Evolutionary conservation across 1,139 yeast species (phyloP), one percentile per base, ranked within the genome.

Genomic region (Geotrichum klebahnii): DNA sequence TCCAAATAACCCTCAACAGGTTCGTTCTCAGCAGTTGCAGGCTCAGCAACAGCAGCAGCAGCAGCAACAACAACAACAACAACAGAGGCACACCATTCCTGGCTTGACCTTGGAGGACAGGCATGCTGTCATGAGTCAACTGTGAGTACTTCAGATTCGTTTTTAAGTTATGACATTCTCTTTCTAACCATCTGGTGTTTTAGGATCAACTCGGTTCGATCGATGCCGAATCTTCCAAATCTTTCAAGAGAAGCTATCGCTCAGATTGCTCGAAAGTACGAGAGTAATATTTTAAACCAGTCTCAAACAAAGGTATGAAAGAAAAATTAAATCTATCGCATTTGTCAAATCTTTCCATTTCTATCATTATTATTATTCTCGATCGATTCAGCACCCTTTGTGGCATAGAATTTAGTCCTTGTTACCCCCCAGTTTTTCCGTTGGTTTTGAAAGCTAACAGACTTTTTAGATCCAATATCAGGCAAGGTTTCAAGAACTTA

Each of bases 21-120:
- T n/a, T n/a, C n/a, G n/a, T n/a, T n/a, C n/a, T n/a, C n/a, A n/a
- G n/a, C n/a, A 24, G 16, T 28, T 20, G 28, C 45, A 19, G 29
- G 28, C 24, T n/a, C 44, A 39, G 17, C 36, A 29, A 17, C 40
- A 36, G 28, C 40, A 36, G 40, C 20, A 10, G 9, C 40, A 36
- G 40, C 40, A n/a, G 28, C 37, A 6, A 34, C n/a, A n/a, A n/a
- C n/a, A n/a, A n/a, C n/a, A n/a, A n/a, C n/a, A n/a, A n/a, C n/a
- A n/a, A n/a, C n/a, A n/a, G n/a, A n/a, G n/a, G 40, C 17, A 12
- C 19, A 33, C 26, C 5, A 38, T 38, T 14, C 42, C 42, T 2
- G 42, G 16, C 42, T 23, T 24, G 9, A 34, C 46, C 19, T 22
- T 34, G 16, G 39, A 33, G 16, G 46, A 43, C 23, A 39, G 46